phyloP scores from a whole-genome alignment of 2,329 filamentous ascomycete genomes.

The Tothia fuscella region DNA sequence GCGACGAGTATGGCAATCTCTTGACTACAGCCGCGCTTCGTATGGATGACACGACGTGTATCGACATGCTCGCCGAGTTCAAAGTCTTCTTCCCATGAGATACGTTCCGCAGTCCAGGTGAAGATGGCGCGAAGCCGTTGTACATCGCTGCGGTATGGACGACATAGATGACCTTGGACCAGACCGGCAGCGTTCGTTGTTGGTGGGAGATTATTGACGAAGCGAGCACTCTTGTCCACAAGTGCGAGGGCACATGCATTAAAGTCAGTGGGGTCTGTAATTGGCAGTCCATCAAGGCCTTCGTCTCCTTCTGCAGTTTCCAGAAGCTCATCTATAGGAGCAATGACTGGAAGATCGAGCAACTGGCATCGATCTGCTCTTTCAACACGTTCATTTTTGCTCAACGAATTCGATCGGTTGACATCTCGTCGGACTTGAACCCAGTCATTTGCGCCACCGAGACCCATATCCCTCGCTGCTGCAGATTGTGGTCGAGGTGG shows the following conservation, averaged over 20 bases:
- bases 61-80: conserved; percentile 61
- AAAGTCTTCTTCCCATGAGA: conserved; percentile 91
- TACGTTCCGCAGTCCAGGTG: conserved; percentile 91
- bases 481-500: conserved; percentile 14
- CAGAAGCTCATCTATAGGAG: conserved; percentile 79
- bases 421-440: conserved; percentile 95
- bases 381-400: conserved; percentile 75
- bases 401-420: conserved; percentile 87
- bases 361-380: conserved; percentile 83
- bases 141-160: conserved; percentile 87
- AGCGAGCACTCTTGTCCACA: conserved; percentile 92
- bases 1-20: conserved; percentile 81
- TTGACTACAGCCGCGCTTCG: conserved; percentile 70
- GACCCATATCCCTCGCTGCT: conserved; percentile 55
- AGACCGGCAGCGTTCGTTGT: conserved; percentile 71
- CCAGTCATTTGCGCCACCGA: conserved; percentile 63
- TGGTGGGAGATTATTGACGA: conserved; percentile 71
- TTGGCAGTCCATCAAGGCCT: conserved; percentile 68
- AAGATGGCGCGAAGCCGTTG: conserved; percentile 91
- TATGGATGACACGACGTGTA: conserved; percentile 70
- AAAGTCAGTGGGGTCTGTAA: conserved; percentile 75
- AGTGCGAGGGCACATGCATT: conserved; percentile 65
- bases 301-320: conserved; percentile 84
- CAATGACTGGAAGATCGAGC: conserved; percentile 80
- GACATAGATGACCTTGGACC: conserved; percentile 83